A percentile compares a stretch with the other conserved stretches of the same genome.
Evolutionary conservation across 2,329 filamentous ascomycete genomes (phyloP).

Genomic region (Herpomyces periplanetae): DNA sequence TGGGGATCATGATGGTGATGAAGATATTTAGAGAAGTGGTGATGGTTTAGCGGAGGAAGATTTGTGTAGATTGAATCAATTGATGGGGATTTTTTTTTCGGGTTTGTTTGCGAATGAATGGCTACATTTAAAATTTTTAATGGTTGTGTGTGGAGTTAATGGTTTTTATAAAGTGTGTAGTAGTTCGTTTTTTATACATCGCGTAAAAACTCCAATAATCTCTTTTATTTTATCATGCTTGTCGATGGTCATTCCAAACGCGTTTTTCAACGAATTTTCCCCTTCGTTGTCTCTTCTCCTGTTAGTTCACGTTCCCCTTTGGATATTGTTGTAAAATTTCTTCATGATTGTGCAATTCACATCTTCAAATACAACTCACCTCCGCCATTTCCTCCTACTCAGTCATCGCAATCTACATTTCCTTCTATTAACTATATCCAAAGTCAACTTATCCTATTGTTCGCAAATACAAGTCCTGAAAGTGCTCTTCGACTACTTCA

Average conservation of each 20-base stretch:
- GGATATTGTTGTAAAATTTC: no score
- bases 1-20: no score
- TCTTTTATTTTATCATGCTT: constrained; percentile 4
- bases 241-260: constrained; percentile 6
- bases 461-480: no score
- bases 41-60: constrained; percentile 1
- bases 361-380: no score
- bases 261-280: constrained; percentile 5
- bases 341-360: no score
- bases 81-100: constrained; percentile 1
- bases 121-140: neutral
- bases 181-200: constrained; percentile 1
- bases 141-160: constrained; percentile 1
- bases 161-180: constrained; percentile 1
- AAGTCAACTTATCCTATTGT: no score
- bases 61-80: constrained; percentile 1
- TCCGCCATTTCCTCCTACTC: no score
- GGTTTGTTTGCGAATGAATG: neutral
- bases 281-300: no score
- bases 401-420: no score
- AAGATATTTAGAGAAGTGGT: no score
- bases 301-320: no score
- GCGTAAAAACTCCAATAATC: constrained; percentile 1
- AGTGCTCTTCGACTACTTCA: constrained; percentile 1
- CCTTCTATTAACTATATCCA: no score